Percentiles rank a stretch among this genome's conserved stretches.
These are phyloP conservation scores for Clitocybe nebularis DNA, from an alignment of 1,284 basidiomycete species.

Conservation along the genomic window DNA sequence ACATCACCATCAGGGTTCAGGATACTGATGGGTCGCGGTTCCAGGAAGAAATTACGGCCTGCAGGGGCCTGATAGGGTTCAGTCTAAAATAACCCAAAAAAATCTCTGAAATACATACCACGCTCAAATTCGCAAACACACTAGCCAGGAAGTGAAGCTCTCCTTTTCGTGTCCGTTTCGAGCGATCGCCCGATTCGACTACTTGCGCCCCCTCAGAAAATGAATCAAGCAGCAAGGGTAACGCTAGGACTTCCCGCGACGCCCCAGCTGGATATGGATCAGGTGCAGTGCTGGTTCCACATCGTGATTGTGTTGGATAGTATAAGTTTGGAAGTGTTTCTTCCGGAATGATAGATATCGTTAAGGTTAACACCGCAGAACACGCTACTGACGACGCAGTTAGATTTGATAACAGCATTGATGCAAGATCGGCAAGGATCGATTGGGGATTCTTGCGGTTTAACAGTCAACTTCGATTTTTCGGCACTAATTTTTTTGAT, in stretches of 20 bases:
- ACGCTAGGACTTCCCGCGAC: slow-evolving; percentile 53
- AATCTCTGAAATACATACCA: slow-evolving; percentile 42
- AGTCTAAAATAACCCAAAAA: slow-evolving; percentile 1
- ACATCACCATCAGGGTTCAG: slow-evolving; percentile 35
- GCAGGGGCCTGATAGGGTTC: slow-evolving; percentile 45
- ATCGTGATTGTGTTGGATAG: slow-evolving; percentile 73
- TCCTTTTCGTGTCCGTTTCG: slow-evolving; percentile 62
- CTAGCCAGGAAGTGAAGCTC: slow-evolving; percentile 86
- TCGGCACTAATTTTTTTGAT: no score
- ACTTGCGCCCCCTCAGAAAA: slow-evolving; percentile 72
- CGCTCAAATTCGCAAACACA: slow-evolving; percentile 87
- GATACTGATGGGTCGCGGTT: slow-evolving; percentile 45
- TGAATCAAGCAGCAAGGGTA: slow-evolving; percentile 81
- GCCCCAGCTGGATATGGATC: slow-evolving; percentile 59
- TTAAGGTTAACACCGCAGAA: slow-evolving; percentile 62
- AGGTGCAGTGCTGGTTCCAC: slow-evolving; percentile 65
- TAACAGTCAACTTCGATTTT: neutral
- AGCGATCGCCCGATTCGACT: slow-evolving; percentile 41
- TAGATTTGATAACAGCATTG: slow-evolving; percentile 96
- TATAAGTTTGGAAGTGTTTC: slow-evolving; percentile 38
- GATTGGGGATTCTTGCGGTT: slow-evolving; percentile 82
- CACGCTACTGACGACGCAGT: slow-evolving; percentile 77
- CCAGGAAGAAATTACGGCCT: slow-evolving; percentile 71
- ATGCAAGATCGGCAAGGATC: slow-evolving; percentile 88
- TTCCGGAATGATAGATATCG: slow-evolving; percentile 60